These are phyloP conservation scores for Chytridium lagenaria DNA, from an alignment of 371 early-diverging fungal genomes.

Conservation along the genomic window DNA sequence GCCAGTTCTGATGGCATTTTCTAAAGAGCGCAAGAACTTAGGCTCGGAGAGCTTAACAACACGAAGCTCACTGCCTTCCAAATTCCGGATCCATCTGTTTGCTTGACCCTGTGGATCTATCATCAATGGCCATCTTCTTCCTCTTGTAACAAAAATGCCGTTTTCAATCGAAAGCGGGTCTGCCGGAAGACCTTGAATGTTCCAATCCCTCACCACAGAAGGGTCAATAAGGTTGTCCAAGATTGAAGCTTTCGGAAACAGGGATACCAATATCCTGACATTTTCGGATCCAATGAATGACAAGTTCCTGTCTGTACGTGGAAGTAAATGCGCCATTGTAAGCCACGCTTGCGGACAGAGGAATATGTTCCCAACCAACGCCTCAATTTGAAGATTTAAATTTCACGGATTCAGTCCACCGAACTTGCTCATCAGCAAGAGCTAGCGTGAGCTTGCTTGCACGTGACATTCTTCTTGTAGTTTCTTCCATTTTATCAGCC, in stretches of 20 bases:
- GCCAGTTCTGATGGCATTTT: constrained; percentile 62
- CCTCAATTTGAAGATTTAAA: constrained; percentile 51
- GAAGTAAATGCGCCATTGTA: constrained; percentile 64
- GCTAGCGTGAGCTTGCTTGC: constrained; percentile 60
- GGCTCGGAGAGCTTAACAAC: constrained; percentile 55
- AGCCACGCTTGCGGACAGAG: constrained; percentile 57
- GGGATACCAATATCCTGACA: constrained; percentile 59
- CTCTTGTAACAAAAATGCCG: constrained; percentile 60
- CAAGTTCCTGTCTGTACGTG: constrained; percentile 51
- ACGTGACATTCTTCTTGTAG: constrained; percentile 52
- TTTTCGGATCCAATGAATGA: constrained; percentile 49
- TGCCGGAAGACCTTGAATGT: constrained; percentile 62
- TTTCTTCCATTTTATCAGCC: constrained; percentile 62
- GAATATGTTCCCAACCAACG: constrained; percentile 62
- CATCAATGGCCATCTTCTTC: constrained; percentile 65
- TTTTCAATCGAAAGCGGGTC: constrained; percentile 63
- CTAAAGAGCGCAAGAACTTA: constrained; percentile 59
- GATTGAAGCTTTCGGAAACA: constrained; percentile 53
- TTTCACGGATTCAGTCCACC: constrained; percentile 61
- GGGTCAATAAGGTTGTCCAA: constrained; percentile 56
- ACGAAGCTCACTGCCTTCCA: constrained; percentile 56
- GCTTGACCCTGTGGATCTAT: constrained; percentile 69
- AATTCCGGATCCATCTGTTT: constrained; percentile 60
- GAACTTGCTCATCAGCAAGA: constrained; percentile 62
- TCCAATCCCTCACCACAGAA: constrained; percentile 64